Base-by-base conservation (phyloP, 1,284 basidiomycete genomes). In the Ustilago tritici region DNA sequence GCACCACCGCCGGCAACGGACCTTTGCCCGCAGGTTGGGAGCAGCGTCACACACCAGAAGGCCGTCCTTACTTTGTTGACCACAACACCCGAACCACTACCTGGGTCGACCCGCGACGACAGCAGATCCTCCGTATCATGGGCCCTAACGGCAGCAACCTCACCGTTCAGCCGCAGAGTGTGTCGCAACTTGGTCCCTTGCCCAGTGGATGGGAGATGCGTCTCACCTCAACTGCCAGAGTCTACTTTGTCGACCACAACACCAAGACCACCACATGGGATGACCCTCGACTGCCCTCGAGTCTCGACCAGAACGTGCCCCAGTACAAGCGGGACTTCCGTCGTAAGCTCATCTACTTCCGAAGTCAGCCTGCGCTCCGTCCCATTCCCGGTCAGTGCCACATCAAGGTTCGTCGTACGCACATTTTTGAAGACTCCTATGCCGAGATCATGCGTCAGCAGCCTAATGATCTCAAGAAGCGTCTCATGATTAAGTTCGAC, bases 281-380 rank as follows among this genome's bases (percentile, higher is more conserved):
- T 87, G 95, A 98, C 86, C 95, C 87, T 34, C 91, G 95, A 61
- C 87, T 95, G 85, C 94, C 94, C 1, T 92, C 91, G 9, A 88
- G 88, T 74, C 89, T 95, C 46, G 95, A 96, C 85, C 92, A 95
- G 83, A 98, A 94, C 87, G 96, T 98, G 19, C 97, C 97, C 47
- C 95, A 99, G 88, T 99, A 98, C 89, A 99, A 99, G 89, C 93
- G 97, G 72, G 97, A 99, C 89, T 99, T 99, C 89, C 90, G 96
- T 80, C 89, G 96, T 82, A 99, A 99, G 89, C 91, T 99, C 69
- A 95, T 99, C 82, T 99, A 99, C 89, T 99, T 99, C 91, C 91
- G 97, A 74, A 95, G 93, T 82, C 97, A 99, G 87, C 96, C 95
- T 49, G 95, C 95, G 61, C 92, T 99, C 89, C 91, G 95, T 70